phyloP scores from a whole-genome alignment of 495 filamentous ascomycete genomes.

The Hamigera avellanea region DNA sequence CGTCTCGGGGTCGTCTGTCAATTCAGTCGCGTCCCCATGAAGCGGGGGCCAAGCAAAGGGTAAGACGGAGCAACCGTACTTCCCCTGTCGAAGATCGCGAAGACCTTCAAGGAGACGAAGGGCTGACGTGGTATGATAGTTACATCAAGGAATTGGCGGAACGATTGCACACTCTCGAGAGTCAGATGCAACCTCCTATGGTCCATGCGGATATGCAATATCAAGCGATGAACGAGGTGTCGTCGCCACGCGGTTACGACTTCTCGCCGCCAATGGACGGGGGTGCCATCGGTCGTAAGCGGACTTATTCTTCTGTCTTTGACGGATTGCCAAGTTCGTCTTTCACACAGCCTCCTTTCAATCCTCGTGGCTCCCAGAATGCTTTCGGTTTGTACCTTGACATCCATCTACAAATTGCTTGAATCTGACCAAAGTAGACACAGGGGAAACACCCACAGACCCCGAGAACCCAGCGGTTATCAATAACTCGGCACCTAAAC shows the following conservation, averaged over 20 bases:
- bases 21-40: slow-evolving; percentile 89
- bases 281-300: slow-evolving; percentile 33
- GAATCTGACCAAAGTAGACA: slow-evolving; percentile 18
- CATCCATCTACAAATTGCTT: slow-evolving; percentile 5
- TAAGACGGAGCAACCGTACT: slow-evolving; percentile 23
- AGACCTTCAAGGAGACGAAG: background rate
- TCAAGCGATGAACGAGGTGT: slow-evolving; percentile 35
- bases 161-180: slow-evolving; percentile 73
- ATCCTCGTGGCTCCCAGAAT: slow-evolving; percentile 27
- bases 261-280: slow-evolving; percentile 37
- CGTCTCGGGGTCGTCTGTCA: slow-evolving; percentile 67
- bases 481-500: slow-evolving; percentile 19
- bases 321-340: slow-evolving; percentile 37
- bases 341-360: slow-evolving; percentile 33
- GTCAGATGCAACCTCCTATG: slow-evolving; percentile 41
- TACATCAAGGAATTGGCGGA: slow-evolving; percentile 97
- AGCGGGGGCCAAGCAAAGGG: slow-evolving; percentile 93
- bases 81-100: background rate
- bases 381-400: slow-evolving; percentile 20
- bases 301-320: slow-evolving; percentile 46
- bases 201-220: slow-evolving; percentile 36
- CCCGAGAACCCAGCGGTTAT: slow-evolving; percentile 23
- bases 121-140: slow-evolving; percentile 30
- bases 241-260: slow-evolving; percentile 31
- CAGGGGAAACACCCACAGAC: slow-evolving; percentile 31